Percentiles rank a stretch among this genome's conserved stretches.
Evolutionary conservation across 306 rosid genomes (phyloP).

Genomic region (Castanea mollissima): DNA sequence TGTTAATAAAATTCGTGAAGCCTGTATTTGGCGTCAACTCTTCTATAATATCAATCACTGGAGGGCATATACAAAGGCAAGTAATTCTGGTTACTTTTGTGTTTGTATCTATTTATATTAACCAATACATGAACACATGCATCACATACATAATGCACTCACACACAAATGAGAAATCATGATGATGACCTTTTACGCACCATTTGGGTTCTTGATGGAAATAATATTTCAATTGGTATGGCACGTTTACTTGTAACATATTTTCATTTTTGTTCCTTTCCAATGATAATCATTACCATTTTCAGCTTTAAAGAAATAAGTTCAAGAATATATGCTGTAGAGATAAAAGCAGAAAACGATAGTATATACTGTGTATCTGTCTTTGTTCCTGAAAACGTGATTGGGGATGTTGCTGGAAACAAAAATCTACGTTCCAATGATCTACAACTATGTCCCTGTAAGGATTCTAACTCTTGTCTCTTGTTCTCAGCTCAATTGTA

Average conservation of each 20-base stretch:
- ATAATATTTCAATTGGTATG: background rate
- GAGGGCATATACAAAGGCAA: slow-evolving; percentile 70
- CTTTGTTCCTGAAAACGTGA: slow-evolving; percentile 67
- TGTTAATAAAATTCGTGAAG: slow-evolving; percentile 53
- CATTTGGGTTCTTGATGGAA: background rate
- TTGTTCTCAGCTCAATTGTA: slow-evolving; percentile 8
- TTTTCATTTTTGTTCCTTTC: background rate
- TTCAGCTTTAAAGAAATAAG: slow-evolving; percentile 56
- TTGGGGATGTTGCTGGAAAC: slow-evolving; percentile 79
- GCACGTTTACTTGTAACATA: background rate
- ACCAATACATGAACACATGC: background rate
- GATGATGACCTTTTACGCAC: background rate
- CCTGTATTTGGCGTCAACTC: slow-evolving; percentile 80
- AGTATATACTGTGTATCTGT: slow-evolving; percentile 32
- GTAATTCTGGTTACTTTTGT: slow-evolving; percentile 15
- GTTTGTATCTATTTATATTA: background rate
- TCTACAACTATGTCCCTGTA: slow-evolving; percentile 88
- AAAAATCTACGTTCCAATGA: slow-evolving; percentile 79
- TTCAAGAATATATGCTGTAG: slow-evolving; percentile 47
- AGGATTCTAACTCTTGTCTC: slow-evolving; percentile 19
- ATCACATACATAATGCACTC: slow-evolving; percentile 1
- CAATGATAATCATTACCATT: slow-evolving; percentile 21
- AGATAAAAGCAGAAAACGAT: slow-evolving; percentile 52
- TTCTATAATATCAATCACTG: slow-evolving; percentile 60
- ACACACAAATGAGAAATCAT: background rate